Conservation (phyloP, 345 rosid genomes). For the Ricinus communis region DNA sequence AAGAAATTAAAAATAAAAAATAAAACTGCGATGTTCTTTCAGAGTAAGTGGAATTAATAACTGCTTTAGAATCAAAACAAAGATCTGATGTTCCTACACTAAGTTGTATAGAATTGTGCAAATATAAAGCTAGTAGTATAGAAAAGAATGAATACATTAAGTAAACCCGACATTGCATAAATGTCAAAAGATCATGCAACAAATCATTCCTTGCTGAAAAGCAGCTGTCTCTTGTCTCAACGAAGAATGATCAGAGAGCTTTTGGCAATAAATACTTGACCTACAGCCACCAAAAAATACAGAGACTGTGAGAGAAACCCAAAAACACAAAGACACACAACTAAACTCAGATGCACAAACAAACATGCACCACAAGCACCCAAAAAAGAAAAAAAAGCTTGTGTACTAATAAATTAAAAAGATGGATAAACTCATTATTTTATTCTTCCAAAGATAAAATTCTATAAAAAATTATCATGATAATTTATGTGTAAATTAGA, state of each 20-base stretch:
- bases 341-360: no score
- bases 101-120: not conserved
- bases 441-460: no score
- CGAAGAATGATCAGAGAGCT: slow-evolving; percentile 25
- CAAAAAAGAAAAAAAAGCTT: not conserved
- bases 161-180: slow-evolving; percentile 84
- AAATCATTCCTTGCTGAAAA: slow-evolving; percentile 55
- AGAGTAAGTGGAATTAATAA: no score
- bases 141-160: slow-evolving; percentile 57
- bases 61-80: no score
- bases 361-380: no score
- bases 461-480: no score
- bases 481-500: no score
- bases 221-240: slow-evolving; percentile 41
- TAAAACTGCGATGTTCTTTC: no score
- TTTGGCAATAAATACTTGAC: slow-evolving; percentile 22
- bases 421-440: no score
- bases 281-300: slow-evolving; percentile 45
- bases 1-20: no score
- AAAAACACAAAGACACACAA: not conserved
- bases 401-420: not conserved
- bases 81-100: no score
- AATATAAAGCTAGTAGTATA: slow-evolving; percentile 9
- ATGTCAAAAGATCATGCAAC: slow-evolving; percentile 52
- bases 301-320: slow-evolving; percentile 25